These are phyloP conservation scores for Hydnomerulius pinastri DNA, from an alignment of 768 basidiomycete genomes.

Conservation along the genomic window DNA sequence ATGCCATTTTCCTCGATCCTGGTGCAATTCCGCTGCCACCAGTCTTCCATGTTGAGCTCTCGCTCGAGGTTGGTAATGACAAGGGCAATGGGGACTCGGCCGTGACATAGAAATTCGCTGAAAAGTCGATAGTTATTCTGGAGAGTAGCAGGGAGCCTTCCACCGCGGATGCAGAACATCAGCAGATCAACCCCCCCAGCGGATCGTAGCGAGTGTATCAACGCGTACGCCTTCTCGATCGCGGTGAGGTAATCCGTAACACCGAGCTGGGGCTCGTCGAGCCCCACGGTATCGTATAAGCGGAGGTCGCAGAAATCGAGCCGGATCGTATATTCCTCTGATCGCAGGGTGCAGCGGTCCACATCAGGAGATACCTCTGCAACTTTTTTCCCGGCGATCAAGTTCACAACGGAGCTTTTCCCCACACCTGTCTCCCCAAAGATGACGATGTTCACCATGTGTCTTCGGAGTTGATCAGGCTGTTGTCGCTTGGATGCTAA, in stretches of 20 bases:
- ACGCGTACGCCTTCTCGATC: neutral
- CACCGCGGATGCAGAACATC: conserved; percentile 16
- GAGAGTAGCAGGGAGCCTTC: neutral
- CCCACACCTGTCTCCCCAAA: conserved; percentile 11
- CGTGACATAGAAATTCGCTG: conserved; percentile 11
- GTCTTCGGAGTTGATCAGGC: neutral
- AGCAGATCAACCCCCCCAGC: conserved; percentile 13
- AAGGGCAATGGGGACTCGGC: conserved; percentile 13
- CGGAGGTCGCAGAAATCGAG: neutral
- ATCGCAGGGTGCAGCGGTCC: neutral
- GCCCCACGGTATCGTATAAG: conserved; percentile 21
- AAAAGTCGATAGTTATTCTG: conserved; percentile 13
- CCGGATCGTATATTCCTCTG: neutral
- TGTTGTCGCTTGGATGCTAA: neutral
- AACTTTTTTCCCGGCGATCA: conserved; percentile 20
- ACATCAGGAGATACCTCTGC: neutral
- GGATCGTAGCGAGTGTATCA: neutral
- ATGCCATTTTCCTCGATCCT: neutral
- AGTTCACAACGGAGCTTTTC: conserved; percentile 39
- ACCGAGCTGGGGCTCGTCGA: conserved; percentile 4
- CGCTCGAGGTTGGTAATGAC: conserved; percentile 19
- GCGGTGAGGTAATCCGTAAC: neutral
- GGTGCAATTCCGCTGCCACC: conserved; percentile 28
- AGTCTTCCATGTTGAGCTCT: conserved; percentile 24
- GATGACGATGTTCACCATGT: neutral